Conservation (phyloP, 257 asterid species). For the Misopates orontium region DNA sequence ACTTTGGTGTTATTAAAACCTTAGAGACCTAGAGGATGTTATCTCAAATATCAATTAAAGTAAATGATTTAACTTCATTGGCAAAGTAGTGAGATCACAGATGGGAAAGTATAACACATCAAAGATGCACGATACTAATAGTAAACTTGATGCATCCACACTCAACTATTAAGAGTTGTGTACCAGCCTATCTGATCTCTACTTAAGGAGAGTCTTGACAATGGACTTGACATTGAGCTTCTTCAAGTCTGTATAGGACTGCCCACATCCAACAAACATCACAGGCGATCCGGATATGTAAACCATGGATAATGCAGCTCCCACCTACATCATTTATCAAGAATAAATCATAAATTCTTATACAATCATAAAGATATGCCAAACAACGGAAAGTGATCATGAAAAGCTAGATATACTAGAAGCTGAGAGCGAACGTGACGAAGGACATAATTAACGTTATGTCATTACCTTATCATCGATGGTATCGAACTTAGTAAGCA, state of each 20-base stretch:
- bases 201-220: conserved; percentile 85
- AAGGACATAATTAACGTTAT: too few relatives aligned
- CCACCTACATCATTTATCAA: conserved; percentile 55
- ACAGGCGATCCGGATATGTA: conserved; percentile 94
- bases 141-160: not conserved
- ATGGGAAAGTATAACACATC: conserved; percentile 22
- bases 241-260: conserved; percentile 90
- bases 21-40: not conserved
- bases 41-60: not conserved
- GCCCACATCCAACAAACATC: conserved; percentile 98
- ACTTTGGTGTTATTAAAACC: too few relatives aligned
- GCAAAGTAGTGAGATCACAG: conserved; percentile 45
- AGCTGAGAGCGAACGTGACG: too few relatives aligned
- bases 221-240: conserved; percentile 93
- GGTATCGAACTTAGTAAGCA: conserved; percentile 92
- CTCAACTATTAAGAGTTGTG: not conserved
- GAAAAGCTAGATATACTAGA: too few relatives aligned
- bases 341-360: not conserved
- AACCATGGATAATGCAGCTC: conserved; percentile 97
- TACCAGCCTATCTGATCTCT: conserved; percentile 23
- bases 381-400: too few relatives aligned
- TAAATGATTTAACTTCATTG: conserved; percentile 38
- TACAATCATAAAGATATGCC: not conserved
- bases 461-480: conserved; percentile 96
- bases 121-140: not conserved